A percentile compares a stretch with the other conserved stretches of the same genome.
phyloP scores from a whole-genome alignment of 179 eudicot genomes.

The Nepenthes alata region DNA sequence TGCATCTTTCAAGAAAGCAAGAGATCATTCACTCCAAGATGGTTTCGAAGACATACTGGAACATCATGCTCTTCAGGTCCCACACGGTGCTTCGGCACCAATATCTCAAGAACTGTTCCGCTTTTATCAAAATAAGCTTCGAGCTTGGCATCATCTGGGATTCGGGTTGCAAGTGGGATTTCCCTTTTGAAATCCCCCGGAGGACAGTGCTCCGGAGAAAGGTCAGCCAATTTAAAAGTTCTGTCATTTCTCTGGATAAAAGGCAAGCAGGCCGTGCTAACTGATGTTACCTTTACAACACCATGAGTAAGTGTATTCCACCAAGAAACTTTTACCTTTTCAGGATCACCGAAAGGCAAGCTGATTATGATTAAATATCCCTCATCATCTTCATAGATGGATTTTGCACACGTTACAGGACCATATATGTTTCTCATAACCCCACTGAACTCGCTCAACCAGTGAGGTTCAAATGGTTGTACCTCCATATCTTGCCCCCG shows the following conservation, averaged over 20 bases:
- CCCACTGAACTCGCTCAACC: constrained; percentile 55
- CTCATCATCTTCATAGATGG: constrained; percentile 59
- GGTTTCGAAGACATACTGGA: constrained; percentile 47
- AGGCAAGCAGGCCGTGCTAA: constrained; percentile 49
- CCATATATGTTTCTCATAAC: constrained; percentile 51
- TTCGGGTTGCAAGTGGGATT: constrained; percentile 46
- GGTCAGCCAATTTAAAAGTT: constrained; percentile 57
- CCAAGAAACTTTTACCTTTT: constrained; percentile 63
- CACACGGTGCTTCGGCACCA: constrained; percentile 52
- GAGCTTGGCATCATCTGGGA: constrained; percentile 62
- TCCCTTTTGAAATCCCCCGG: constrained; percentile 63
- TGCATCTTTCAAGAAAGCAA: constrained; percentile 28
- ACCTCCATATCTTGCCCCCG: constrained; percentile 25
- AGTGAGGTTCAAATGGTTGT: constrained; percentile 30
- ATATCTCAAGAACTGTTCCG: constrained; percentile 56
- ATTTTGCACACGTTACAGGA: constrained; percentile 67
- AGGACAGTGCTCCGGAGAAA: constrained; percentile 64
- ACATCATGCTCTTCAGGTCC: constrained; percentile 68
- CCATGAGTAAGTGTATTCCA: constrained; percentile 54
- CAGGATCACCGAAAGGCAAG: constrained; percentile 51
- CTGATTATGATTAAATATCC: constrained; percentile 45
- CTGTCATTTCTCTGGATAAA: constrained; percentile 42
- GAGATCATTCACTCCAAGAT: constrained; percentile 35
- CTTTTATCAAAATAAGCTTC: constrained; percentile 54
- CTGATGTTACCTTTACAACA: constrained; percentile 42